Conservation (phyloP, 805 yeast species). For the Saccharomyces cerevisiae region DNA sequence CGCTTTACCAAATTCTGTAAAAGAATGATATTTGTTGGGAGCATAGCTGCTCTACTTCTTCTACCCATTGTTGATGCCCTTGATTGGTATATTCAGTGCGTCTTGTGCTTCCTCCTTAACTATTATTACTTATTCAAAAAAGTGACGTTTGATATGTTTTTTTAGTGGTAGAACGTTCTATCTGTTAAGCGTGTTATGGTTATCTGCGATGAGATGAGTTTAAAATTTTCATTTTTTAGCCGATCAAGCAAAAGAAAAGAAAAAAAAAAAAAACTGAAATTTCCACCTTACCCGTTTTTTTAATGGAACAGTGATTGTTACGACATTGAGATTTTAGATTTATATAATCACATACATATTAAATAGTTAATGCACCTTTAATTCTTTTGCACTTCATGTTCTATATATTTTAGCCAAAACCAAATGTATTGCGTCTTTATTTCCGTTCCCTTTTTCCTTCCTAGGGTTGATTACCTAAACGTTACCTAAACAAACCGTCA, state of each 20-base stretch:
- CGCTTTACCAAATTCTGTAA: constrained; percentile 87
- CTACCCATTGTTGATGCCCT: constrained; percentile 54
- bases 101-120: background rate
- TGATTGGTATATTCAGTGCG: background rate
- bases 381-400: background rate
- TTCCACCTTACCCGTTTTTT: background rate
- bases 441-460: background rate
- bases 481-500: constrained; percentile 36
- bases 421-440: background rate
- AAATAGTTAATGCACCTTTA: background rate
- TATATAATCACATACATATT: background rate
- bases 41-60: constrained; percentile 81
- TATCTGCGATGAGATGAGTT: constrained; percentile 6
- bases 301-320: background rate
- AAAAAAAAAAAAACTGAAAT: background rate
- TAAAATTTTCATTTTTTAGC: constrained; percentile 7
- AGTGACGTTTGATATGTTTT: background rate
- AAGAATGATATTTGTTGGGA: constrained; percentile 86
- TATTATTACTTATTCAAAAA: background rate
- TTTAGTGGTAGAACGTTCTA: background rate
- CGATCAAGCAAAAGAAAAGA: background rate
- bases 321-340: background rate
- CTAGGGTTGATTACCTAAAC: background rate
- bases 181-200: background rate
- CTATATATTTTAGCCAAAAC: background rate